Evolutionary conservation across 2,329 filamentous ascomycete genomes (phyloP).

Genomic region (Diplodia seriata): DNA sequence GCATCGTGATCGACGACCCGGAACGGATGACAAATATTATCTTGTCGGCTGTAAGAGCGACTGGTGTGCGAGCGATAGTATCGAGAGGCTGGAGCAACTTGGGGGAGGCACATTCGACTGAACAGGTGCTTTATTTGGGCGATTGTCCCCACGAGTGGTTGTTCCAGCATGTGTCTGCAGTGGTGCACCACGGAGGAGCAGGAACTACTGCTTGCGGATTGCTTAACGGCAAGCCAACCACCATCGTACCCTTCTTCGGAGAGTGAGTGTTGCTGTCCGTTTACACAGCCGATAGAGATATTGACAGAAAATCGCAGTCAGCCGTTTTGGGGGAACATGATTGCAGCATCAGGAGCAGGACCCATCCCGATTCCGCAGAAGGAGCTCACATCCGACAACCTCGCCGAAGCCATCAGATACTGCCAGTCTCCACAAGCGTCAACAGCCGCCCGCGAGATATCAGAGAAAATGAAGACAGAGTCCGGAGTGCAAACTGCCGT

Average conservation of each 20-base stretch:
- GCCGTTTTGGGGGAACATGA: constrained; percentile 63
- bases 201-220: constrained; percentile 65
- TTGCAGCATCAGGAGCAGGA: constrained; percentile 58
- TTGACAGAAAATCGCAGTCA: constrained; percentile 42
- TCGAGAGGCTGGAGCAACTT: constrained; percentile 62
- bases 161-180: constrained; percentile 61
- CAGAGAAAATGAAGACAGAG: constrained; percentile 52
- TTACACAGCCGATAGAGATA: accelerated
- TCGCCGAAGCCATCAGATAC: constrained; percentile 56
- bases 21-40: constrained; percentile 54
- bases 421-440: constrained; percentile 51
- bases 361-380: constrained; percentile 57
- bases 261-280: constrained; percentile 41
- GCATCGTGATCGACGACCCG: constrained; percentile 62
- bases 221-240: constrained; percentile 59
- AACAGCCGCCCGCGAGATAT: constrained; percentile 48
- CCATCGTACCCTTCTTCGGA: constrained; percentile 65
- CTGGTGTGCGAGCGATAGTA: constrained; percentile 56
- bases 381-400: constrained; percentile 52
- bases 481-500: constrained; percentile 52
- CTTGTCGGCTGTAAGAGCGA: constrained; percentile 53
- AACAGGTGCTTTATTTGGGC: constrained; percentile 58
- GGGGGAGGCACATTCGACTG: constrained; percentile 37
- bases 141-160: constrained; percentile 65
- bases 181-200: constrained; percentile 66